phyloP scores from a whole-genome alignment of 2,329 filamentous ascomycete genomes.

The Xylariales sp. region DNA sequence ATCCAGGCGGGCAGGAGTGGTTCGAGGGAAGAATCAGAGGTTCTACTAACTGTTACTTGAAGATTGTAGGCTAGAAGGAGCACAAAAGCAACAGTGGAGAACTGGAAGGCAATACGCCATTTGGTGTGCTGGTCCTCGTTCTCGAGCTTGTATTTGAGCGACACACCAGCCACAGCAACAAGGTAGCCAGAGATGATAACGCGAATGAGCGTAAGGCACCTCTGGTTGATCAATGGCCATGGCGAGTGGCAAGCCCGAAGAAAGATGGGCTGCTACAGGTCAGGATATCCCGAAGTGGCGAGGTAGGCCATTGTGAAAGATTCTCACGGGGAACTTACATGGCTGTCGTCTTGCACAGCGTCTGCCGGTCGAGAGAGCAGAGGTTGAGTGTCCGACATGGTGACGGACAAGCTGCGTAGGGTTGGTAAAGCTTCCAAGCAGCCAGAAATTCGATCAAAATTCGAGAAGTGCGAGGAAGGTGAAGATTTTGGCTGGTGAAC shows the following conservation, averaged over 20 bases:
- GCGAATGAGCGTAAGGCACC: constrained; percentile 38
- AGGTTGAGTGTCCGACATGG: constrained; percentile 23
- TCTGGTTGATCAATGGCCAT: constrained; percentile 43
- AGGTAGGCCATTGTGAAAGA: not conserved
- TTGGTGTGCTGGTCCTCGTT: constrained; percentile 31
- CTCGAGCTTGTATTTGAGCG: constrained; percentile 41
- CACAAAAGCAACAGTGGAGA: constrained; percentile 39
- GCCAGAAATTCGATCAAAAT: too few relatives aligned
- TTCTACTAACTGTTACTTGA: constrained; percentile 34
- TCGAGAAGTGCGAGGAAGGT: too few relatives aligned
- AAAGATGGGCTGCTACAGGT: constrained; percentile 39
- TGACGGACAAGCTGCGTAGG: constrained; percentile 1
- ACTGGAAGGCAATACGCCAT: constrained; percentile 44
- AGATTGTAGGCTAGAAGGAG: constrained; percentile 41
- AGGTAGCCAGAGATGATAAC: constrained; percentile 38
- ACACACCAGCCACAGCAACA: constrained; percentile 33
- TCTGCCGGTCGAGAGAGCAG: constrained; percentile 17
- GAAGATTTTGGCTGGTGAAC: too few relatives aligned
- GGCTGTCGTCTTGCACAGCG: constrained; percentile 20
- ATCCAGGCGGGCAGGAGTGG: too few relatives aligned
- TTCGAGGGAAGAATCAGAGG: not conserved
- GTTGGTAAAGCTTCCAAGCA: too few relatives aligned
- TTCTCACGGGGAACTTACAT: constrained; percentile 18
- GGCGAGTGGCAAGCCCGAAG: constrained; percentile 48
- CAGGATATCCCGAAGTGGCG: not conserved